These are phyloP conservation scores for Moesziomyces sp. DNA, from an alignment of 1,284 basidiomycete species.

Conservation along the genomic window DNA sequence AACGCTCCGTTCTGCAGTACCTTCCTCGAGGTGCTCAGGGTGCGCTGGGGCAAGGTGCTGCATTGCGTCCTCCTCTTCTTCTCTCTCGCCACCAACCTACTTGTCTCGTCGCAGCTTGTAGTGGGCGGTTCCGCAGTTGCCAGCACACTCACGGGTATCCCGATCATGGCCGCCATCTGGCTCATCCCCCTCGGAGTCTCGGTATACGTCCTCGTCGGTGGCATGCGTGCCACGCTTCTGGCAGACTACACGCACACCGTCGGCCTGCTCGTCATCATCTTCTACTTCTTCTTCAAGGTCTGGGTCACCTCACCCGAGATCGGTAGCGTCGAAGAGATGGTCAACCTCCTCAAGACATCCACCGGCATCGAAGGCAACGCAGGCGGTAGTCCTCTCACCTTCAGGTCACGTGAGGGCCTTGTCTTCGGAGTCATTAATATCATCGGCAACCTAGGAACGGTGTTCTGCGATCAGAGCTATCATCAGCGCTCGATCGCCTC, in stretches of 20 bases:
- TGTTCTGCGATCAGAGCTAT: constrained; percentile 76
- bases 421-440: constrained; percentile 89
- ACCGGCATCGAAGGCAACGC: constrained; percentile 74
- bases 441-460: constrained; percentile 67
- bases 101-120: constrained; percentile 63
- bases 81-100: constrained; percentile 76
- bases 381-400: constrained; percentile 77
- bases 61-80: constrained; percentile 84
- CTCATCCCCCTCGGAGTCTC: constrained; percentile 62
- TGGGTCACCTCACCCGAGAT: constrained; percentile 73
- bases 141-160: constrained; percentile 72
- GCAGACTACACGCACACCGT: constrained; percentile 66
- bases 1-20: constrained; percentile 74
- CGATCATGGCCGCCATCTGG: constrained; percentile 57
- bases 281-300: constrained; percentile 75
- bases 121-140: constrained; percentile 63
- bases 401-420: constrained; percentile 82
- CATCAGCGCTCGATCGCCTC: constrained; percentile 87
- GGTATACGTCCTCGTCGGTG: constrained; percentile 62
- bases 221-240: constrained; percentile 62
- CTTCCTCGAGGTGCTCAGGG: constrained; percentile 76
- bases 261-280: constrained; percentile 62
- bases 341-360: constrained; percentile 71
- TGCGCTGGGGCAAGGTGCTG: constrained; percentile 79
- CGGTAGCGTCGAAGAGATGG: constrained; percentile 53